Evolutionary conservation across 306 rosid genomes (phyloP).

Genomic region (Vigna trinervia): DNA sequence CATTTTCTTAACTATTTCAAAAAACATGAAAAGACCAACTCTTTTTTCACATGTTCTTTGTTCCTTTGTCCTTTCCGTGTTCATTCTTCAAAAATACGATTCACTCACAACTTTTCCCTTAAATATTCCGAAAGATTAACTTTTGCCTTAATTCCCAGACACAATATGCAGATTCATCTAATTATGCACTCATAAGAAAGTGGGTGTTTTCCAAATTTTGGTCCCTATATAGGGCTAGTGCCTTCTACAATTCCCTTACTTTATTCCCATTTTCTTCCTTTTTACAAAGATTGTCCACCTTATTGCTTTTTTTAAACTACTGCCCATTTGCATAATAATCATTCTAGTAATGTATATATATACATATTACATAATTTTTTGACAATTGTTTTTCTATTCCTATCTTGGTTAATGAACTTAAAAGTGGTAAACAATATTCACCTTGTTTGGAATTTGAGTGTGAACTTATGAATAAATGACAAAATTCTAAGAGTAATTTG

Average conservation of each 20-base stretch:
- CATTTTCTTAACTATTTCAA: background rate
- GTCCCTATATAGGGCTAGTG: conserved; percentile 7
- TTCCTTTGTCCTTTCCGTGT: background rate
- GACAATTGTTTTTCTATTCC: background rate
- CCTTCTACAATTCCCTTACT: conserved; percentile 30
- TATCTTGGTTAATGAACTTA: conserved; percentile 1
- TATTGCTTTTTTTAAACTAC: background rate
- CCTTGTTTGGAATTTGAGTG: no score
- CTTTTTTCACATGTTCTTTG: conserved; percentile 1
- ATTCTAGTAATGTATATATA: background rate
- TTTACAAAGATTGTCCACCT: background rate
- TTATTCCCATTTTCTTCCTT: background rate
- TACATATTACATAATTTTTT: background rate
- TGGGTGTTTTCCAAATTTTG: conserved; percentile 1
- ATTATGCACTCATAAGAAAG: background rate
- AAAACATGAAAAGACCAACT: background rate
- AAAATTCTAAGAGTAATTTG: no score
- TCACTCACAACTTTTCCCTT: background rate
- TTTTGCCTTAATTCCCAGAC: conserved; percentile 29
- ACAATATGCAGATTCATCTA: conserved; percentile 19
- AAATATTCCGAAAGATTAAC: conserved; percentile 1
- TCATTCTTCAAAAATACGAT: background rate
- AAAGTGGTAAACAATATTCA: background rate
- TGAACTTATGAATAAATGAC: no score
- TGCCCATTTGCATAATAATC: background rate